Evolutionary conservation across 2,329 filamentous ascomycete genomes (phyloP).

Genomic region (Apiospora pterosperma): DNA sequence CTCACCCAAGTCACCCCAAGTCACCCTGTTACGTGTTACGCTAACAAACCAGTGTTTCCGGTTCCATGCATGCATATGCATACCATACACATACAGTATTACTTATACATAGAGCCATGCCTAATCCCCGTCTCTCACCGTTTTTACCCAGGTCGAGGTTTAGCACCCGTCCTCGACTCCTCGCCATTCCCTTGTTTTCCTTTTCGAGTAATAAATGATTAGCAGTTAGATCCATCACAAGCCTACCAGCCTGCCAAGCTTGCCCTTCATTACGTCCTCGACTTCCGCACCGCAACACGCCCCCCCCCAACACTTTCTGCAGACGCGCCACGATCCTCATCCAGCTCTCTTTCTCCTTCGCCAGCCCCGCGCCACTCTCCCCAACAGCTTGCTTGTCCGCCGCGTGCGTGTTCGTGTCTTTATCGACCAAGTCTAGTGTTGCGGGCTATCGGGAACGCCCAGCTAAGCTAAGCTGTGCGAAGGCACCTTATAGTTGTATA

Average conservation of each 20-base stretch:
- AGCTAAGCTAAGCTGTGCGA: background rate
- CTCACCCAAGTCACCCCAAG: too few species aligned
- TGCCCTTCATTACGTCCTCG: background rate
- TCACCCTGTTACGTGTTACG: too few species aligned
- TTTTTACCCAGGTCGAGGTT: background rate
- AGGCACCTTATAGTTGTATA: background rate
- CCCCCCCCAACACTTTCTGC: background rate
- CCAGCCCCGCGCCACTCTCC: too few species aligned
- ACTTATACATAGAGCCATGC: background rate
- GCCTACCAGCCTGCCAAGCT: background rate
- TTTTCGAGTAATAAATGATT: background rate
- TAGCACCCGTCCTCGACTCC: background rate
- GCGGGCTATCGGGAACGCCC: background rate
- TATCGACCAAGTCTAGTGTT: background rate
- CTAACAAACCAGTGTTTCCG: background rate
- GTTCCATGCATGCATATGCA: background rate
- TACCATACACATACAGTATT: too few species aligned
- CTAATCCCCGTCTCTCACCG: background rate
- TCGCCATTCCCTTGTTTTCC: background rate
- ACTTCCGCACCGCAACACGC: too few species aligned
- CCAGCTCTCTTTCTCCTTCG: background rate
- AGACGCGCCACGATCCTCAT: background rate
- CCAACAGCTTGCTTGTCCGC: background rate
- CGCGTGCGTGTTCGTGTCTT: background rate
- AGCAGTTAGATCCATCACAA: background rate